Base-by-base conservation (phyloP, 2,329 filamentous ascomycete genomes). In the Cadophora gregata region DNA sequence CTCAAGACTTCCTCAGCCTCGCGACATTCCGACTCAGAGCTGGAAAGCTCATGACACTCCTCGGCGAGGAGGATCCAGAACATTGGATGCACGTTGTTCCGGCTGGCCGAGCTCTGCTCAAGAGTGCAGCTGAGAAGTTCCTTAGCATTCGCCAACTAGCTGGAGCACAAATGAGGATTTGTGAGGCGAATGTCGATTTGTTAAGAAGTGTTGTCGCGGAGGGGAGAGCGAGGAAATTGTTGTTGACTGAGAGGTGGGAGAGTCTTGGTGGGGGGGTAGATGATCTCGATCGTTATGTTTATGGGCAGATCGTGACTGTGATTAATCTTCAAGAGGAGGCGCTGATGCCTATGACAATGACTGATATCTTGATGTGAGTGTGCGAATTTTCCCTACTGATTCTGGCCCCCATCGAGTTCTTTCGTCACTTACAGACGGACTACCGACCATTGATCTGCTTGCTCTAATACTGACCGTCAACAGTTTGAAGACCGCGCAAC, bases 31-130 rank as follows among this genome's bases (percentile, higher is more conserved):
- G 29, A 5, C 51, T 33, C 1, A 56, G 24, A 56, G 27, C 51
- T 5, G 51, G 51, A n/a, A 56, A 31, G 8, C 31, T 56, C 27
- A 56, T 56, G 51, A 56, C 51, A 36, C 51, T 56, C 12, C 51
- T 56, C 1, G 51, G 51, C 27, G 51, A 56, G 21, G 51, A 56
- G 21, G 51, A 56, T 36, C 51, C 51, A 21, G 51, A 56, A 10
- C 51, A 56, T 19, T 56, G 51, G 51, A 56, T 56, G 51, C 51
- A 56, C 12, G 51, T 56, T 8, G 51, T 56, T 8, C 51, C 51
- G 6, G 51, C 51, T 33, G 51, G 51, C 21, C 29, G 51, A 56
- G 27, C 51, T 8, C 51, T 56, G 4, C 27, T 56, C 2, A 33
- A 31, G 7, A 56, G 51, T 56, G 29, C 51, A n/a, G 51, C 51